A percentile compares a stretch with the other conserved stretches of the same genome.
These are phyloP conservation scores for Curvularia spicifera DNA, from an alignment of 2,329 filamentous ascomycete genomes.

Conservation along the genomic window DNA sequence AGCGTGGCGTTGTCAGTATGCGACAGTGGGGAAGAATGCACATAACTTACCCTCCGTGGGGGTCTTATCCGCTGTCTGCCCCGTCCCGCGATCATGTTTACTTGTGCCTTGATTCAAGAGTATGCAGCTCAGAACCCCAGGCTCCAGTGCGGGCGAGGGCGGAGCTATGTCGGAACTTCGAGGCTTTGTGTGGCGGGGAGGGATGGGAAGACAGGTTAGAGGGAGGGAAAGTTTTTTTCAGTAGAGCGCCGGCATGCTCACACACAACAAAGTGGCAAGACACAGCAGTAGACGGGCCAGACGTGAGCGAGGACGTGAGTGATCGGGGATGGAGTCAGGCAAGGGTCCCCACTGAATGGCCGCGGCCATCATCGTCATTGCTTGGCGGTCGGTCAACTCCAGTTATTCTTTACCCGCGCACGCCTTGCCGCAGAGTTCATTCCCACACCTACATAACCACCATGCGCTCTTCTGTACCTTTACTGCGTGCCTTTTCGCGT, in stretches of 20 bases:
- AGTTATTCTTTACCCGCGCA: slow-evolving; percentile 13
- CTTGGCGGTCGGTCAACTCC: slow-evolving; percentile 19
- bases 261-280: not conserved
- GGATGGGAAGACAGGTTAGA: not conserved
- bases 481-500: slow-evolving; percentile 34
- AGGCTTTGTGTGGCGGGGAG: not conserved
- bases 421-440: not conserved
- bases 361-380: slow-evolving; percentile 23
- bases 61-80: slow-evolving; percentile 69
- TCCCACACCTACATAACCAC: not conserved
- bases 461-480: slow-evolving; percentile 36
- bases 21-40: slow-evolving; percentile 2
- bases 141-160: slow-evolving; percentile 3
- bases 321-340: slow-evolving; percentile 9
- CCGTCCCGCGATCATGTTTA: slow-evolving; percentile 59
- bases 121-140: not conserved
- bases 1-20: slow-evolving; percentile 21
- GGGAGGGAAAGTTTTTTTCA: not conserved
- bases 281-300: not conserved
- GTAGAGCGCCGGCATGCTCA: not conserved
- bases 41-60: slow-evolving; percentile 68
- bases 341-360: slow-evolving; percentile 9
- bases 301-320: slow-evolving; percentile 3
- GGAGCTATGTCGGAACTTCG: slow-evolving; percentile 5
- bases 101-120: slow-evolving; percentile 1